Evolutionary conservation across 2,329 filamentous ascomycete genomes (phyloP).

Genomic region (Phialocephala sp.): DNA sequence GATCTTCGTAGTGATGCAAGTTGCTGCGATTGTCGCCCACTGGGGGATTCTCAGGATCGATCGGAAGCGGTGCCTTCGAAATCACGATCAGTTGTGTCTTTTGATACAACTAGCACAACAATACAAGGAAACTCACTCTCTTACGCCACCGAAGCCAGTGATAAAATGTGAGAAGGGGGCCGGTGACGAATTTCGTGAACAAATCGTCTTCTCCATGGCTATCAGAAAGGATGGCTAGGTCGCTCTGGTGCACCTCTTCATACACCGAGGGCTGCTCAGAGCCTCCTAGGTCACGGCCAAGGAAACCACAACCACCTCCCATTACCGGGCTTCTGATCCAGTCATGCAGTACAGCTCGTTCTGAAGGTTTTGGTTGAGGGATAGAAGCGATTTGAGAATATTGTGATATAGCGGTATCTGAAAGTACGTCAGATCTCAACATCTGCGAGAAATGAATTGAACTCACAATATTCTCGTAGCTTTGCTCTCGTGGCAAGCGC

Average conservation of each 20-base stretch:
- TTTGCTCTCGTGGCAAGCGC: slow-evolving; percentile 22
- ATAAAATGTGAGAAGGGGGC: slow-evolving; percentile 14
- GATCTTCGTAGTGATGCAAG: slow-evolving; percentile 21
- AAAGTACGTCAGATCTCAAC: neutral
- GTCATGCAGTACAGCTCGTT: slow-evolving; percentile 21
- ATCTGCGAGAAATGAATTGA: neutral
- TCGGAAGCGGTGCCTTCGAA: slow-evolving; percentile 14
- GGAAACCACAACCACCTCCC: slow-evolving; percentile 27
- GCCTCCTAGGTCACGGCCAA: slow-evolving; percentile 26
- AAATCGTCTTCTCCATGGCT: slow-evolving; percentile 27
- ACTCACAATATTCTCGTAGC: slow-evolving; percentile 28
- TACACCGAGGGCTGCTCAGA: slow-evolving; percentile 25
- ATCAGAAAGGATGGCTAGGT: slow-evolving; percentile 25
- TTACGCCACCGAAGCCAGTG: slow-evolving; percentile 12
- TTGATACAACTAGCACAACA: neutral
- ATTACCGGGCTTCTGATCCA: slow-evolving; percentile 22
- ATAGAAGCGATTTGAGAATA: slow-evolving; percentile 16
- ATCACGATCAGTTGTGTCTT: neutral
- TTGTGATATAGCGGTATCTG: slow-evolving; percentile 24
- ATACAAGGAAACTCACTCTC: slow-evolving; percentile 15
- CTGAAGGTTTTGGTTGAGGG: slow-evolving; percentile 19
- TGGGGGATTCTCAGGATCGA: slow-evolving; percentile 21
- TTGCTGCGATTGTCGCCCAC: slow-evolving; percentile 21
- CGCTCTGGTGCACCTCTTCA: slow-evolving; percentile 13
- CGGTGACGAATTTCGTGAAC: slow-evolving; percentile 24